Evolutionary conservation across 2,329 filamentous ascomycete species (phyloP), one percentile per base, ranked within the genome.

Genomic region (Colletotrichum sp.): DNA sequence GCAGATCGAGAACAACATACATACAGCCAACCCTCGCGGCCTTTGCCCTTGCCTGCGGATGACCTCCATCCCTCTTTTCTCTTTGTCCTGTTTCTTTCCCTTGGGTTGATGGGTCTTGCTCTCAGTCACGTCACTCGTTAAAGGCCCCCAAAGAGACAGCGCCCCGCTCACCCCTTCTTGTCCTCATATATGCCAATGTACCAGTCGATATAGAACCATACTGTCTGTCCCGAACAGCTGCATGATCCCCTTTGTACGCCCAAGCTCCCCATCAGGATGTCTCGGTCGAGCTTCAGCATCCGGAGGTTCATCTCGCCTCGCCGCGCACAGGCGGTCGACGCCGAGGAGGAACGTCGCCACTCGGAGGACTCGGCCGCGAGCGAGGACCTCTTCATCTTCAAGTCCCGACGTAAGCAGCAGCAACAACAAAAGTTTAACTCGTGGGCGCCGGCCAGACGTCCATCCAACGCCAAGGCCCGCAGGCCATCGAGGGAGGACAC

Each of bases 261-360:
- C 62, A 56, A 30, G 6, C 3, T 32, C n/a, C 67, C 76, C 81
- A 85, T 71, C 73, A 88, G 87, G 81, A 79, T 84, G 82, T 86
- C 86, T 71, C 84, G 83, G 77, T 82, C 85, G 62, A 81, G 81
- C 77, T 85, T 87, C 80, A 87, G 80, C 79, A 87, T 88, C 78
- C 85, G 87, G 76, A 84, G 83, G 80, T 81, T 88, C 32, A 84
- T 88, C 76, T 82, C 83, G 38, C 82, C 84, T 67, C 79, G 83
- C 69, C 78, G 80, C 70, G 78, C 76, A 62, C 79, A 70, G 24
- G 67, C 72, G 16, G 48, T 73, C 32, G 73, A 69, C 18, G 60
- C 36, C 16, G 60, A 64, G 13, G 60, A 64, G 9, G 66, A 71
- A 61, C 58, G 58, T n/a, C 73, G 64, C 28, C 55, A 66, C 36